Percentiles rank a stretch among this genome's conserved stretches.
Conservation (phyloP, 2,329 filamentous ascomycete species). For the Tolypocladium amazonense region DNA sequence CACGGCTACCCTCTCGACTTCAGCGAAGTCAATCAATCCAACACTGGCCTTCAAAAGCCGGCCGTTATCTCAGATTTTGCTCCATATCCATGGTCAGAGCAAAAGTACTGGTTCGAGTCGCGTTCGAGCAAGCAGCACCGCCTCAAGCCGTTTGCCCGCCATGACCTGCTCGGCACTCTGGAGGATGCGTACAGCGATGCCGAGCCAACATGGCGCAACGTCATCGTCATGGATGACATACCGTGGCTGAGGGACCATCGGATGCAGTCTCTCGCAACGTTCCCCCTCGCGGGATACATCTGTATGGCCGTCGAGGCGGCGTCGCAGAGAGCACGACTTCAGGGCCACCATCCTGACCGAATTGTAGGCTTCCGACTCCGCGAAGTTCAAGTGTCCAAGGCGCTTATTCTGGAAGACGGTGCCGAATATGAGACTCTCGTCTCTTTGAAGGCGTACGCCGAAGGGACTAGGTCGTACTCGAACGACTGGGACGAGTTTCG, state of each 20-base stretch:
- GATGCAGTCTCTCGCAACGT: constrained; percentile 45
- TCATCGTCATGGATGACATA: constrained; percentile 33
- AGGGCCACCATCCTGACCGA: constrained; percentile 10
- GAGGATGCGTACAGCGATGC: constrained; percentile 32
- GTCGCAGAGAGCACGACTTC: constrained; percentile 19
- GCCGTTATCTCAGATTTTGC: constrained; percentile 30
- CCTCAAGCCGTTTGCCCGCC: constrained; percentile 25
- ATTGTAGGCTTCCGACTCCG: constrained; percentile 11
- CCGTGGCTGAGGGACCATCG: constrained; percentile 49
- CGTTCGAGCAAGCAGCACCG: constrained; percentile 31
- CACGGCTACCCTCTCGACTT: constrained; percentile 34
- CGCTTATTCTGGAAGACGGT: constrained; percentile 15
- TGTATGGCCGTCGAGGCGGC: constrained; percentile 40
- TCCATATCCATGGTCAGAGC: constrained; percentile 37
- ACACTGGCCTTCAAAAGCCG: constrained; percentile 5
- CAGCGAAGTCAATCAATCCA: constrained; percentile 30
- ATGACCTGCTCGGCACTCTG: constrained; percentile 35
- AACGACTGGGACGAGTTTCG: constrained; percentile 45
- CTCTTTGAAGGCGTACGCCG: constrained; percentile 13
- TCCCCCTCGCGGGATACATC: constrained; percentile 42
- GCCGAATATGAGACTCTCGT: constrained; percentile 14
- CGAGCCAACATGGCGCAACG: constrained; percentile 38
- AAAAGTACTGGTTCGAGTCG: constrained; percentile 37
- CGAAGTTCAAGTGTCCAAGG: constrained; percentile 15
- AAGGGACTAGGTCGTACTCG: constrained; percentile 20